A percentile compares a stretch with the other conserved stretches of the same genome.
phyloP scores from a whole-genome alignment of 768 basidiomycete species.

The Hirschioporus abietinus region DNA sequence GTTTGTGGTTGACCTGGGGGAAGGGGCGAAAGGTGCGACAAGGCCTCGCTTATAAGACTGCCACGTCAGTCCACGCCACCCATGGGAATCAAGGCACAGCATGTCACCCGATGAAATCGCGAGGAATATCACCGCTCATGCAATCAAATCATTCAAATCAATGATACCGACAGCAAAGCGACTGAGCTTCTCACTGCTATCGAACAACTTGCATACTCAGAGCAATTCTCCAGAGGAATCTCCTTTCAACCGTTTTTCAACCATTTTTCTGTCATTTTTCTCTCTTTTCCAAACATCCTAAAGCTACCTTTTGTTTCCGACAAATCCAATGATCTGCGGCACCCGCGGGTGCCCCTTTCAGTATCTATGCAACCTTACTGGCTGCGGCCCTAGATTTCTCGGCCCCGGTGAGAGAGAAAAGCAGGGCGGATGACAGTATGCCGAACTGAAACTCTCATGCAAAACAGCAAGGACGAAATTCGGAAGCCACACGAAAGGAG shows the following conservation, averaged over 20 bases:
- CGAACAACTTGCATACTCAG: background rate
- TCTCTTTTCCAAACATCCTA: background rate
- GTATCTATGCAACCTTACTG: background rate
- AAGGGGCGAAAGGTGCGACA: background rate
- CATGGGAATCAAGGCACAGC: background rate
- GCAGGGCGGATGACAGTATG: background rate
- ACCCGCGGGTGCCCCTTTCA: background rate
- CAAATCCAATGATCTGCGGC: background rate
- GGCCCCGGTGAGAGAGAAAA: background rate
- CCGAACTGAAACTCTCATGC: no score
- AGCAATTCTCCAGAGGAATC: background rate
- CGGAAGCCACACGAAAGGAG: no score
- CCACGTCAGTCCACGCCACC: background rate
- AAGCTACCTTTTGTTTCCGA: background rate
- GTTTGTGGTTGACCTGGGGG: conserved; percentile 1
- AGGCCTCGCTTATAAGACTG: background rate
- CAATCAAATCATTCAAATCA: background rate
- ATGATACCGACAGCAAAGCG: background rate
- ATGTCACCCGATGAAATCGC: background rate
- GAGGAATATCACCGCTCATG: background rate
- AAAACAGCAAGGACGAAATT: no score
- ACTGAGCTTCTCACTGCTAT: background rate
- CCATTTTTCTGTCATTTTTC: background rate
- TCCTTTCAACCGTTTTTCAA: background rate
- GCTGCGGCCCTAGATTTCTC: background rate